Evolutionary conservation across 208 protist species (phyloP).

Genomic region (Porcisia hertigi): DNA sequence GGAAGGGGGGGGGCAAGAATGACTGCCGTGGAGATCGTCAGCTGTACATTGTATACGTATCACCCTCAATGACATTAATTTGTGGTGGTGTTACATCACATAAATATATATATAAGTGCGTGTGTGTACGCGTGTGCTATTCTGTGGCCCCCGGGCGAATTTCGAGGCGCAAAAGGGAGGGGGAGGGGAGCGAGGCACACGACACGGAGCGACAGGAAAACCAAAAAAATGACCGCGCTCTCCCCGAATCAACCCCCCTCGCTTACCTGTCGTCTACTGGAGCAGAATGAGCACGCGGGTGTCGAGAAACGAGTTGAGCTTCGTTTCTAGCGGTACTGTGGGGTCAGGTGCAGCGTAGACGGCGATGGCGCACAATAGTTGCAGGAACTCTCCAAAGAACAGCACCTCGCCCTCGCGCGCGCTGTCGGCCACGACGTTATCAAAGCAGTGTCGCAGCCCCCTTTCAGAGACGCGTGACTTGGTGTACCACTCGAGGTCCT

Average conservation of each 20-base stretch:
- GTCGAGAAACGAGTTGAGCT: conserved; percentile 53
- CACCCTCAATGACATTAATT: background rate
- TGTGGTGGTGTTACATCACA: background rate
- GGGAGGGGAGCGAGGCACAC: background rate
- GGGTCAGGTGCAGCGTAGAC: conserved; percentile 51
- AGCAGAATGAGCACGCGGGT: conserved; percentile 35
- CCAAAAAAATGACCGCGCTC: background rate
- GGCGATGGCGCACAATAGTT: conserved; percentile 62
- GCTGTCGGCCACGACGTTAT: conserved; percentile 38
- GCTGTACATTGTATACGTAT: background rate
- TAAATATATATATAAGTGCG: too few relatives aligned
- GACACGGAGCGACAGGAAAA: conserved; percentile 1
- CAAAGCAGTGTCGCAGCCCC: conserved; percentile 45
- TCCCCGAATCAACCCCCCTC: background rate
- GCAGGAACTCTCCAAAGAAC: conserved; percentile 75
- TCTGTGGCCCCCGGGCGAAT: background rate
- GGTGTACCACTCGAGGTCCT: conserved; percentile 50
- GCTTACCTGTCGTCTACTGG: background rate
- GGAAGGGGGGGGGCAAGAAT: too few relatives aligned
- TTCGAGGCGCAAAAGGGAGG: background rate
- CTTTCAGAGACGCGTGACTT: conserved; percentile 14
- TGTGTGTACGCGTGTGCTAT: background rate
- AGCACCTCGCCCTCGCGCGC: conserved; percentile 49
- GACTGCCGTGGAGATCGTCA: too few relatives aligned
- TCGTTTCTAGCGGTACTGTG: conserved; percentile 51